Evolutionary conservation across 2,329 filamentous ascomycete species (phyloP).

Genomic region (Cadophora malorum): DNA sequence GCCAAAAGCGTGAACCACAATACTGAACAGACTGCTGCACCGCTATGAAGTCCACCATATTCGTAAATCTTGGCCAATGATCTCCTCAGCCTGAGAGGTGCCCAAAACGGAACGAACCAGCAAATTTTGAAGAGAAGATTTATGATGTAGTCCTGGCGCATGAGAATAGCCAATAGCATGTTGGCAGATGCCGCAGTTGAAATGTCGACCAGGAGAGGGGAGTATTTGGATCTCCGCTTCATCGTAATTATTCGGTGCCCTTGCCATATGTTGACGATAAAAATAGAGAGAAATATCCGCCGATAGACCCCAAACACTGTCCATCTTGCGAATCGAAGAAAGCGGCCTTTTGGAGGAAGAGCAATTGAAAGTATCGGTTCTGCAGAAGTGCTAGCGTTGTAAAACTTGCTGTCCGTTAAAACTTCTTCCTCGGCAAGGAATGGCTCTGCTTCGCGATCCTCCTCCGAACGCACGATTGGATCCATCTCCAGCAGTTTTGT

Average conservation of each 20-base stretch:
- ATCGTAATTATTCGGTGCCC: slow-evolving; percentile 49
- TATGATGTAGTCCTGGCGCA: slow-evolving; percentile 60
- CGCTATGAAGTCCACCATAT: slow-evolving; percentile 59
- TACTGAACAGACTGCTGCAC: slow-evolving; percentile 55
- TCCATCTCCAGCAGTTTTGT: slow-evolving; percentile 25
- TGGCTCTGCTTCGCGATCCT: slow-evolving; percentile 24
- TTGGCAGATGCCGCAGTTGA: slow-evolving; percentile 48
- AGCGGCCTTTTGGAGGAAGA: slow-evolving; percentile 29
- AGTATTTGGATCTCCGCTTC: slow-evolving; percentile 33
- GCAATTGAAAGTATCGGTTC: slow-evolving; percentile 11
- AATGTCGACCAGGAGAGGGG: slow-evolving; percentile 35
- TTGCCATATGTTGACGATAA: slow-evolving; percentile 55
- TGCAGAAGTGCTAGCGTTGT: background rate
- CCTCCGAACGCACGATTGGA: slow-evolving; percentile 8
- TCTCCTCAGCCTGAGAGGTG: slow-evolving; percentile 56
- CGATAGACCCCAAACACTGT: slow-evolving; percentile 60
- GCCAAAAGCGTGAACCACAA: slow-evolving; percentile 55
- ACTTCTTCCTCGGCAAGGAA: slow-evolving; percentile 23
- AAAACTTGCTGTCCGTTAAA: slow-evolving; percentile 22
- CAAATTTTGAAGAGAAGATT: slow-evolving; percentile 56
- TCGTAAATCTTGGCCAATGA: slow-evolving; percentile 58
- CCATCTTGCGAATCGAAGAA: slow-evolving; percentile 36
- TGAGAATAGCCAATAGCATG: slow-evolving; percentile 55
- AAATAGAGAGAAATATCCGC: slow-evolving; percentile 60
- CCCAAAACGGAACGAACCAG: slow-evolving; percentile 54